Evolutionary conservation across 169 alveolate genomes (phyloP).

Genomic region (Besnoitia besnoiti): DNA sequence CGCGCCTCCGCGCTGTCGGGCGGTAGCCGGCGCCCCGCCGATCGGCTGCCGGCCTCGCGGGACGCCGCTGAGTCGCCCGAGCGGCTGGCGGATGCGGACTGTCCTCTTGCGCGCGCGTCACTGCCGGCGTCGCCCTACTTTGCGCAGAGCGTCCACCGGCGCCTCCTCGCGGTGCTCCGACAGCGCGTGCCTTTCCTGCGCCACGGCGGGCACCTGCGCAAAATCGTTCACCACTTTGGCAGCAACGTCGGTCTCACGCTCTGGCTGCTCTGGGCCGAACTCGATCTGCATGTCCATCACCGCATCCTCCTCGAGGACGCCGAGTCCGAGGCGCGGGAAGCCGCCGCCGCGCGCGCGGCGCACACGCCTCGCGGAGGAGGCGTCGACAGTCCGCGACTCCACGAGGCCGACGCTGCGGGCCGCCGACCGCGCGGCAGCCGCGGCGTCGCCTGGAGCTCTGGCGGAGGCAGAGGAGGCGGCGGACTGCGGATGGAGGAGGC

Average conservation of each 20-base stretch:
- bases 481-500: neutral
- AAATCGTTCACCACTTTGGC: slow-evolving; percentile 1
- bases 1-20: too few relatives aligned
- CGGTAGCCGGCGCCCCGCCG: neutral
- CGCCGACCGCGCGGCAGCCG: neutral
- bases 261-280: slow-evolving; percentile 8
- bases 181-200: slow-evolving; percentile 8
- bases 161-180: slow-evolving; percentile 10
- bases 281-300: neutral
- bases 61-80: neutral
- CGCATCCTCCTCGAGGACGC: neutral
- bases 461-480: neutral
- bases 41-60: neutral
- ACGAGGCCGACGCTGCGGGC: neutral
- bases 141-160: neutral
- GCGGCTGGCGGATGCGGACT: neutral
- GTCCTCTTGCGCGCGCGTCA: too few relatives aligned
- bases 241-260: neutral
- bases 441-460: neutral
- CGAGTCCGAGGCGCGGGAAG: neutral
- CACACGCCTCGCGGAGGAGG: neutral
- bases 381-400: neutral
- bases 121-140: neutral
- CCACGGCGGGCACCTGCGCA: slow-evolving; percentile 39
- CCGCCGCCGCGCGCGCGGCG: neutral